A percentile compares a stretch with the other conserved stretches of the same genome.
Evolutionary conservation across 2,329 filamentous ascomycete species (phyloP).

Genomic region (Arthrobotrys sinensis): DNA sequence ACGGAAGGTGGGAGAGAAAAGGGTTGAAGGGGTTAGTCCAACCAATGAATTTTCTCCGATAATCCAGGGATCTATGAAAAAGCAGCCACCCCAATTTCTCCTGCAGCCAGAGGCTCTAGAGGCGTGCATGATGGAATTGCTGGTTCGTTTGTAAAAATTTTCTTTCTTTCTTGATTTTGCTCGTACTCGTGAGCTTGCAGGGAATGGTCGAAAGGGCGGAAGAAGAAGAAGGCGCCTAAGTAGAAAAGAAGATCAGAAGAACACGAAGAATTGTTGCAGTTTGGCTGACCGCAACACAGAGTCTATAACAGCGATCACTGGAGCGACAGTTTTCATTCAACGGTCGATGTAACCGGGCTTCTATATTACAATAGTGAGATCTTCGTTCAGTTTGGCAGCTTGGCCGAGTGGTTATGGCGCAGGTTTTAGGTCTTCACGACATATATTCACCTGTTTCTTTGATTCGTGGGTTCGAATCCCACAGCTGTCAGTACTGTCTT

Average conservation of each 20-base stretch:
- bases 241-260: background rate
- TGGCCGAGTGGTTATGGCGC: slow-evolving; percentile 61
- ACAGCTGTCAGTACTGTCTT: slow-evolving; percentile 54
- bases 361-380: slow-evolving; percentile 3
- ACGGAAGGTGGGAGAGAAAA: slow-evolving; percentile 20
- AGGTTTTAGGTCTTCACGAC: slow-evolving; percentile 52
- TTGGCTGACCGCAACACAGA: slow-evolving; percentile 5
- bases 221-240: background rate
- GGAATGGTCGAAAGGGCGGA: background rate
- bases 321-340: background rate
- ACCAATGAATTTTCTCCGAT: slow-evolving; percentile 42
- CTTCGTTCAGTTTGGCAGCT: slow-evolving; percentile 47
- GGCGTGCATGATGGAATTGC: background rate
- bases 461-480: slow-evolving; percentile 61
- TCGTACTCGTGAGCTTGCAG: background rate
- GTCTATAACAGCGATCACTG: background rate
- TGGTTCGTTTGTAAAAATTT: background rate
- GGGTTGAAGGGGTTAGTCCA: slow-evolving; percentile 4
- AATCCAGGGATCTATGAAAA: slow-evolving; percentile 28
- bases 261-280: slow-evolving; percentile 35
- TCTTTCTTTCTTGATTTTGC: background rate
- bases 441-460: slow-evolving; percentile 60
- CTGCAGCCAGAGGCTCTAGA: slow-evolving; percentile 20
- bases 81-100: slow-evolving; percentile 34
- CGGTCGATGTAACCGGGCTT: background rate